Percentiles rank a stretch among this genome's conserved stretches.
Conservation (phyloP, 139 green algal genomes). For the Chlamydomonas applanata region DNA sequence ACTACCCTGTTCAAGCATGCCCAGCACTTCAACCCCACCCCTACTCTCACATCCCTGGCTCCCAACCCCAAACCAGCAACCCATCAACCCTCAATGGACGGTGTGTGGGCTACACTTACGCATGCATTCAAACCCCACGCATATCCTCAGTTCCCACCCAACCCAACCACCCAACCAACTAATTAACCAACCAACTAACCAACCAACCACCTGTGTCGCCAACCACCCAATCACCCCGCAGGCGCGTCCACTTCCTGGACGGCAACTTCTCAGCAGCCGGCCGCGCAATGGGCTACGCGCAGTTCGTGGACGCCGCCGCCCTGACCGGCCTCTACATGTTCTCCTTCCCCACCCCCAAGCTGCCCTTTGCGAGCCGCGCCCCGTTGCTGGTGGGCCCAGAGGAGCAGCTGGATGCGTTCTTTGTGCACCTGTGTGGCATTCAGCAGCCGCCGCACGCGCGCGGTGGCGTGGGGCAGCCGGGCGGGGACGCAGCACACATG, state of each 20-base stretch:
- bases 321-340: not conserved
- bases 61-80: no score
- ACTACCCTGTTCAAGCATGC: no score
- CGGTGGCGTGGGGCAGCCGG: not conserved
- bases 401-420: conserved; percentile 47
- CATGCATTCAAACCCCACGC: no score
- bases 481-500: conserved; percentile 6
- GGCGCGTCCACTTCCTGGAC: conserved; percentile 11
- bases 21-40: no score
- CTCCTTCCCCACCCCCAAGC: conserved; percentile 10
- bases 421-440: conserved; percentile 27
- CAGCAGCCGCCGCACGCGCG: conserved; percentile 7
- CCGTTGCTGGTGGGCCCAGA: not conserved
- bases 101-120: no score
- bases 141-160: no score
- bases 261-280: not conserved
- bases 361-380: conserved; percentile 24
- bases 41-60: no score
- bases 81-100: no score
- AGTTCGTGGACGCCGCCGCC: not conserved
- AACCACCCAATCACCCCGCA: no score
- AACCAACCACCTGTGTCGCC: no score
- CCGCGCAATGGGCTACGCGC: conserved; percentile 5
- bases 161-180: no score
- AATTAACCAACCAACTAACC: no score